Evolutionary conservation across 352 stramenopile genomes (phyloP).

Genomic region (Globisporangium middletonii): DNA sequence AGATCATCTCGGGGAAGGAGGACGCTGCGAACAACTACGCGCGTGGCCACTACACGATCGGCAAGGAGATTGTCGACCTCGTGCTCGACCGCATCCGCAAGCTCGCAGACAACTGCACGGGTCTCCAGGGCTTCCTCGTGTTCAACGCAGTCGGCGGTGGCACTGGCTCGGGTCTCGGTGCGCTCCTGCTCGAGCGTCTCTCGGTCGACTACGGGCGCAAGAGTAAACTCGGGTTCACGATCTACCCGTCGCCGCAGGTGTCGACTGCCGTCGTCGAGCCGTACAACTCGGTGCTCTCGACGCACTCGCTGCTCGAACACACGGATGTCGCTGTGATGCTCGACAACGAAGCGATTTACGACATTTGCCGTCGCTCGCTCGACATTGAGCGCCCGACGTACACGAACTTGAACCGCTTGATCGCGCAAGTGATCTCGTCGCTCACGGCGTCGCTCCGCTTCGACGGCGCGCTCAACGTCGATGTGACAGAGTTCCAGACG

Average conservation of each 20-base stretch:
- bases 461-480: constrained; percentile 97
- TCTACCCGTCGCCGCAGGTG: constrained; percentile 96
- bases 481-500: constrained; percentile 99
- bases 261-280: constrained; percentile 96
- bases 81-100: constrained; percentile 98
- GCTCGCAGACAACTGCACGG: constrained; percentile 96
- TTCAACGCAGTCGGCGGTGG: constrained; percentile 97
- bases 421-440: constrained; percentile 98
- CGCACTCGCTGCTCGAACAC: constrained; percentile 96
- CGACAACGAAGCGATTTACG: constrained; percentile 98
- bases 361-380: constrained; percentile 96
- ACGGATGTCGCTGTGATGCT: constrained; percentile 97
- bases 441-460: constrained; percentile 97
- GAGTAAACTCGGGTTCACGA: constrained; percentile 97
- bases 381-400: constrained; percentile 98
- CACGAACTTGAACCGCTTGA: constrained; percentile 98
- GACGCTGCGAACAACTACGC: constrained; percentile 91
- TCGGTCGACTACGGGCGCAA: constrained; percentile 98
- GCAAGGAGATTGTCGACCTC: constrained; percentile 96
- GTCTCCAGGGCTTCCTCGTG: constrained; percentile 97
- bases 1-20: constrained; percentile 98
- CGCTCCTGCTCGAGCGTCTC: constrained; percentile 95
- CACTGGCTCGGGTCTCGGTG: constrained; percentile 96
- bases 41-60: constrained; percentile 91
- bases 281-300: constrained; percentile 98